Base-by-base conservation (phyloP, 1,284 basidiomycete genomes). In the Cystobasidiaceae sp. region DNA sequence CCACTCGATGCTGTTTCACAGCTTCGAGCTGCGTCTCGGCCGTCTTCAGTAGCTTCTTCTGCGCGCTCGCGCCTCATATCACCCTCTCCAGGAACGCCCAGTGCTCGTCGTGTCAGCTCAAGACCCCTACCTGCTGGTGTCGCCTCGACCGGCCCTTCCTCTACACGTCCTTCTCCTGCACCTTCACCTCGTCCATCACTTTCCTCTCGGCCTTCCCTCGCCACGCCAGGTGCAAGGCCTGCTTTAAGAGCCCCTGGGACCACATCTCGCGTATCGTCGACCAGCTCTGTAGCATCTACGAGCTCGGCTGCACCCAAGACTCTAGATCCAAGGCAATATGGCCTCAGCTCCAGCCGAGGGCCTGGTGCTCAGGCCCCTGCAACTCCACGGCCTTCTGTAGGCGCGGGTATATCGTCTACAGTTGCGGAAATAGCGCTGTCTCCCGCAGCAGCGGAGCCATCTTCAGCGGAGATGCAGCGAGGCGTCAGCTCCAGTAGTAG, bases 401-500 rank as follows among this genome's bases (percentile, higher is more conserved):
- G n/a, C n/a, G n/a, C n/a, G n/a, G n/a, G n/a, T n/a, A n/a, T n/a
- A n/a, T n/a, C n/a, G n/a, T n/a, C n/a, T n/a, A n/a, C n/a, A n/a
- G n/a, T n/a, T n/a, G n/a, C n/a, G n/a, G n/a, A n/a, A n/a, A n/a
- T n/a, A n/a, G n/a, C 28, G n/a, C 19, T 21, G 6, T n/a, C 56
- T 21, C 45, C 21, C 25, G 19, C 25, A 23, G 21, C 44, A 30
- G n/a, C 28, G 2, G 44, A 59, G 19, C 17, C 56, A 4, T 21
- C 28, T 6, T 23, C 56, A 19, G 2, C 56, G 15, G 19, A 49
- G 23, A 48, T 59, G 56, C 39, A n/a, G 8, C 43, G 56, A 19
- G 33, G 45, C 33, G 41, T 59, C 28, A 59, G 56, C 56, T 59
- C 56, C 15, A 59, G 56, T 25, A 59, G 56, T 25, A 59, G 56